A percentile compares a stretch with the other conserved stretches of the same genome.
phyloP scores from a whole-genome alignment of 139 green algal species.

The Ettlia oleoabundans region DNA sequence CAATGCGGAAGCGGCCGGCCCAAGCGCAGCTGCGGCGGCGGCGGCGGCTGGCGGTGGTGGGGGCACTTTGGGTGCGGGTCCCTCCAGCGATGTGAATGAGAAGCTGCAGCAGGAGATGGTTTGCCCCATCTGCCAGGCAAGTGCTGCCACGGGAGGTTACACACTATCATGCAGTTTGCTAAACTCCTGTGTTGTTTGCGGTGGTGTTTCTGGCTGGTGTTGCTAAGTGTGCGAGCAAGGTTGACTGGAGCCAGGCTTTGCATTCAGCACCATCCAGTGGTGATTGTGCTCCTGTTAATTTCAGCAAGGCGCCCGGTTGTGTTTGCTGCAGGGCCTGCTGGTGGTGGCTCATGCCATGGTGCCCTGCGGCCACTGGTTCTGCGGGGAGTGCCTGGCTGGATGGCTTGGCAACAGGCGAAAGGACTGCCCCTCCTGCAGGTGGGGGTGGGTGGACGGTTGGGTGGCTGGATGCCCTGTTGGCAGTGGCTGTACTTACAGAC shows the following conservation, averaged over 20 bases:
- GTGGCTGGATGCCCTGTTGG: neutral
- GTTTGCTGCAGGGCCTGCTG: constrained; percentile 34
- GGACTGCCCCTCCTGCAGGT: constrained; percentile 48
- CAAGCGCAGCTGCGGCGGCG: neutral
- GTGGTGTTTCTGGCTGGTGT: no score
- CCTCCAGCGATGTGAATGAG: neutral
- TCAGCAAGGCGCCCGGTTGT: neutral
- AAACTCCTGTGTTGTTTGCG: no score
- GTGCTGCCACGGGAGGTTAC: neutral
- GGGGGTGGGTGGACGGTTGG: neutral
- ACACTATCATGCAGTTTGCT: no score
- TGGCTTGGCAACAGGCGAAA: constrained; percentile 39
- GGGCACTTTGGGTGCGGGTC: no score
- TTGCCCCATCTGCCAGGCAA: constrained; percentile 41
- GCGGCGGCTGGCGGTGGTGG: no score
- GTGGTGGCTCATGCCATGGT: constrained; percentile 44
- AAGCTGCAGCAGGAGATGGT: constrained; percentile 2
- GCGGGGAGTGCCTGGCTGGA: constrained; percentile 42
- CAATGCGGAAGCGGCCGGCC: neutral
- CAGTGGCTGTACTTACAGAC: neutral
- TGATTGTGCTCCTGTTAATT: neutral
- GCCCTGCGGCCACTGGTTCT: constrained; percentile 54
- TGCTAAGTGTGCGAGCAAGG: no score
- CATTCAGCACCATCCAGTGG: no score
- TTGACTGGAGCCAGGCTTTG: no score